Evolutionary conservation across 2,329 filamentous ascomycete genomes (phyloP).

Genomic region (Phaeosphaeriaceae sp.): DNA sequence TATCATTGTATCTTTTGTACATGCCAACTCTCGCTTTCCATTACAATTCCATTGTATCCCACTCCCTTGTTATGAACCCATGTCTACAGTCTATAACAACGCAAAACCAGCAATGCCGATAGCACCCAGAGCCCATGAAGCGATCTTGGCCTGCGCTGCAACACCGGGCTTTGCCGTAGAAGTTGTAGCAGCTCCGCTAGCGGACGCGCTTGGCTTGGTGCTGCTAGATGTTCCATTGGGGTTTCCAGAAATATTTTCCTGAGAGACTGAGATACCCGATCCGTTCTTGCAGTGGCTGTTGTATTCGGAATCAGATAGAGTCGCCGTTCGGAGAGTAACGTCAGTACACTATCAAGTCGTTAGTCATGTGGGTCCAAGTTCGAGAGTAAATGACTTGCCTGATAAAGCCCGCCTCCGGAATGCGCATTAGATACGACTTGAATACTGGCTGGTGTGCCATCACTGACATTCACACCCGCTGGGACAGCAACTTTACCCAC

Average conservation of each 20-base stretch:
- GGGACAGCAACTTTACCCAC: constrained; percentile 65
- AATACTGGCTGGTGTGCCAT: constrained; percentile 69
- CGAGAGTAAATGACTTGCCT: constrained; percentile 46
- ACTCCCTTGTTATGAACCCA: not conserved
- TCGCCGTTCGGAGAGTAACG: constrained; percentile 66
- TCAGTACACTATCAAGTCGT: constrained; percentile 67
- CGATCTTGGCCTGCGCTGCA: constrained; percentile 39
- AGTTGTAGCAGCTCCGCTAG: constrained; percentile 20
- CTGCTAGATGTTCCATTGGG: constrained; percentile 54
- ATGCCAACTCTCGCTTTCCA: too few species aligned
- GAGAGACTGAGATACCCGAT: constrained; percentile 59
- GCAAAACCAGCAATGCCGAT: constrained; percentile 41
- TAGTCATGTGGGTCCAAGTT: not conserved
- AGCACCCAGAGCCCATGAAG: constrained; percentile 44
- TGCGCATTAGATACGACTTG: constrained; percentile 72
- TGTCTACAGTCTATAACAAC: constrained; percentile 27
- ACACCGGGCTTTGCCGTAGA: constrained; percentile 24
- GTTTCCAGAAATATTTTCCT: constrained; percentile 50
- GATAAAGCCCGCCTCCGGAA: constrained; percentile 68
- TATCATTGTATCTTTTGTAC: too few species aligned
- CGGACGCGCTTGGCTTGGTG: constrained; percentile 20
- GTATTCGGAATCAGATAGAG: constrained; percentile 54
- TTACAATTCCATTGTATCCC: not conserved
- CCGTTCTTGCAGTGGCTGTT: constrained; percentile 63
- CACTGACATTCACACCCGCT: constrained; percentile 56